Base-by-base conservation (phyloP, 805 yeast species). In the Pichia eremophila region DNA sequence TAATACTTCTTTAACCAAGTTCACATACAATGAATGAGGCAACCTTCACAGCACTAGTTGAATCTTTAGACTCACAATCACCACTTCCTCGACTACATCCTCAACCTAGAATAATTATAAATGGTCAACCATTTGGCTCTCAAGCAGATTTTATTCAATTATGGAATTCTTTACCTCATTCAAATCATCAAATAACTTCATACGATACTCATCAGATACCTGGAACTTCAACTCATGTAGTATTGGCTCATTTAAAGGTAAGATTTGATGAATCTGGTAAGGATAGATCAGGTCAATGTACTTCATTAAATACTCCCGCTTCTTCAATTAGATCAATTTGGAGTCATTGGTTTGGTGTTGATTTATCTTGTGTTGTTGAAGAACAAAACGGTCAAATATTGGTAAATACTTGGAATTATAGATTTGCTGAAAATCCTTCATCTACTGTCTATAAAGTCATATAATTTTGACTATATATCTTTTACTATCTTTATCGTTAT, bases 261-360 rank as follows among this genome's bases (percentile, higher is more conserved):
- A 70, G 81, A 51, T 85, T 84, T 55, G 93, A 85, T 62, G 93
- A 85, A 57, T 74, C 82, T 46, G 93, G 93, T 0, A 73, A 69
- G 50, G 81, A 79, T 50, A 75, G 80, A 58, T 57, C 76, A 28
- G 89, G 89, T 2, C 84, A 81, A 47, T 71, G 78, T 19, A 76
- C 88, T 0, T 80, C 80, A 41, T 61, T 81, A 49, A 59, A 73
- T 27, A 34, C 36, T 10, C 17, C 36, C 4, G 17, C 36, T 4
- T 34, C 36, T 5, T 14, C 36, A 14, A 34, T 34, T 15, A 71
- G 84, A 58, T 71, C 79, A 3, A 46, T 76, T 2, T 83, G 85
- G 83, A 80, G 91, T 8, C 69, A 83, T 7, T 79, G 85, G 78
- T 79, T 76, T 59, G 93, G 91, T 3, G 79, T 81, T 40, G 75